Evolutionary conservation across 345 rosid genomes (phyloP), one percentile per base, ranked within the genome.

Genomic region (Eucalyptus coolabah): DNA sequence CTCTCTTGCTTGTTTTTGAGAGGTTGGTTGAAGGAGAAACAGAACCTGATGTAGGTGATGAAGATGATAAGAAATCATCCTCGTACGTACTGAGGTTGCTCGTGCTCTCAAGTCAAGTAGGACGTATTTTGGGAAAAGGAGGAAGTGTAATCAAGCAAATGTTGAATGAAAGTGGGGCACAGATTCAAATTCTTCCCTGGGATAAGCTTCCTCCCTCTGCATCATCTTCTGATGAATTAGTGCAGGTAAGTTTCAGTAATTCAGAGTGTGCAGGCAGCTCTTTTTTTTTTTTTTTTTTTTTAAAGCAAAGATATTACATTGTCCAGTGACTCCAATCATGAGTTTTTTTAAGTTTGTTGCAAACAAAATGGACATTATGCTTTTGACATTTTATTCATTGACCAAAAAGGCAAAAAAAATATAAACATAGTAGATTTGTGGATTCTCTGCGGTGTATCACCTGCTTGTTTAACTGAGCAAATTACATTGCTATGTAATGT

Each of bases 71-170:
- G 67, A 93, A 91, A 91, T 87, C 92, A 49, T 89, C 93, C 88
- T 42, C 89, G 4, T 69, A 80, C 87, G 83, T 93, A 87, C 89
- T 94, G 88, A 94, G 96, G 93, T 94, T 96, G 88, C 95, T 95
- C 86, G 94, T 95, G 89, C 92, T 90, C 82, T 93, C 95, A 40
- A 91, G 90, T 93, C 96, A 96, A 92, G 95, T 95, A 90, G 95
- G 95, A 63, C 93, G 95, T 91, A 91, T 96, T 89, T 90, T 95
- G 91, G 97, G 96, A 60, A 95, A 94, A 91, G 97, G 93, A 88
- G 97, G 98, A 69, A 92, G 93, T 51, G 93, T 94, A 91, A 93
- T 95, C 87, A 94, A 95, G 93, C 95, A 93, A 92, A 95, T 93
- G 93, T 88, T 93, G 40, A 86, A 94, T 42, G 95, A 94, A 82